Evolutionary conservation across 495 filamentous ascomycete genomes (phyloP).

Genomic region (Neurospora tetrasperma): DNA sequence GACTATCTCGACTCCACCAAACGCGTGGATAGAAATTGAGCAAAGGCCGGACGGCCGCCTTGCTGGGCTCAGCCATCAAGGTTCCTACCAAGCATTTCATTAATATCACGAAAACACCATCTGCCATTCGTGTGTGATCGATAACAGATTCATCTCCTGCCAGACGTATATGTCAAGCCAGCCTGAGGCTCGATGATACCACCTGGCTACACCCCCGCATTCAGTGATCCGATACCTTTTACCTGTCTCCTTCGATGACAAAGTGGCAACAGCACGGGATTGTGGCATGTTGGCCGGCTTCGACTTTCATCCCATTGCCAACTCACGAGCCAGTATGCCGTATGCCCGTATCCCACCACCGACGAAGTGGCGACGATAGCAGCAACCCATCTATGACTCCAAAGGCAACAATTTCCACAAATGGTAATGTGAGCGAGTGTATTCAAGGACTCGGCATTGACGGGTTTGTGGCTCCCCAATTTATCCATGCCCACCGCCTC

Average conservation of each 20-base stretch:
- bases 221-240: neutral
- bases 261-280: neutral
- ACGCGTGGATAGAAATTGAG: neutral
- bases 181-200: neutral
- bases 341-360: neutral
- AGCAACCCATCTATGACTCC: neutral
- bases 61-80: neutral
- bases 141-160: neutral
- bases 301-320: neutral
- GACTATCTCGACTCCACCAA: neutral
- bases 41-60: neutral
- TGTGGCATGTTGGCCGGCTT: neutral
- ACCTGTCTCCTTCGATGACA: neutral
- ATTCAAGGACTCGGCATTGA: neutral
- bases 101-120: neutral
- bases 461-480: neutral
- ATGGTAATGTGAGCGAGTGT: neutral
- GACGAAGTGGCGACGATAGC: neutral
- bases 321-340: neutral
- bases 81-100: neutral
- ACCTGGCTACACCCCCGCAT: neutral
- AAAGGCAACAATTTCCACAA: neutral
- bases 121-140: neutral
- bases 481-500: neutral
- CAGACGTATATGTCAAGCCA: neutral